Conservation (phyloP, 306 rosid genomes). For the Quercus bicolor region DNA sequence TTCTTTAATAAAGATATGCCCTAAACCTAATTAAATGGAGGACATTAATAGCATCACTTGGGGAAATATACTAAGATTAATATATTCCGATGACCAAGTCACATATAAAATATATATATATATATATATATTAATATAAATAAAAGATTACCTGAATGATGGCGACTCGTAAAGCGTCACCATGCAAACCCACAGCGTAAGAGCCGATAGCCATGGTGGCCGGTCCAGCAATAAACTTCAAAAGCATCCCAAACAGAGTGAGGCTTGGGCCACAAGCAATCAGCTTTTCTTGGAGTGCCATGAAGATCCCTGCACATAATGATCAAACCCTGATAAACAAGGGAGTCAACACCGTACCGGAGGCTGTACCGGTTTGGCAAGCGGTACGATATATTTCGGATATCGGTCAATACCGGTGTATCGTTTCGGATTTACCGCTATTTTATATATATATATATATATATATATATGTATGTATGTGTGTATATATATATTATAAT, state of each 20-base stretch:
- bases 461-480: no score
- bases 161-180: conserved; percentile 72
- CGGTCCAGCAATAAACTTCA: conserved; percentile 92
- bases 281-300: conserved; percentile 84
- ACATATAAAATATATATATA: neutral
- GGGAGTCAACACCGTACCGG: no score
- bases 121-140: no score
- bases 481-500: no score
- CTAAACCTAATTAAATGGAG: no score
- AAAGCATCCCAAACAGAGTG: conserved; percentile 57
- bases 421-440: no score
- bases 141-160: conserved; percentile 62
- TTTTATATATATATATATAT: no score
- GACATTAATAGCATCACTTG: no score
- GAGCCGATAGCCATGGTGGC: conserved; percentile 85
- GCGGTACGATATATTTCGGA: no score
- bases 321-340: neutral
- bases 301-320: conserved; percentile 69
- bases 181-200: conserved; percentile 72
- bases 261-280: conserved; percentile 66
- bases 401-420: no score
- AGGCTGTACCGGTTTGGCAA: no score
- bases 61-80: neutral
- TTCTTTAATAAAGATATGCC: no score
- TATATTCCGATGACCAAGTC: neutral